phyloP scores from a whole-genome alignment of 441 rosid species.

The Corymbia citriodora region DNA sequence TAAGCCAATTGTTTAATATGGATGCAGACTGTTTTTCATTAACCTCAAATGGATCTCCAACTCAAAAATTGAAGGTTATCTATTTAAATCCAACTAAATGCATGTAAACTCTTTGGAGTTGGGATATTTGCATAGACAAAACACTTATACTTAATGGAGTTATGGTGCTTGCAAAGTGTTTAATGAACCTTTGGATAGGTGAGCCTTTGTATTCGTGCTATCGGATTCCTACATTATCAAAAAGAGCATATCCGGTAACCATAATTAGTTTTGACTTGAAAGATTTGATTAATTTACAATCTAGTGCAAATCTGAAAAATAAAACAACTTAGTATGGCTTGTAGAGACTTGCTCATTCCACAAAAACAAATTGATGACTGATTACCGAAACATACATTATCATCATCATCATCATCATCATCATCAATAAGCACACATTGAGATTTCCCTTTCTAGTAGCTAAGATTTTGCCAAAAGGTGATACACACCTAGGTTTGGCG shows the following conservation, averaged over 20 bases:
- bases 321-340: no score
- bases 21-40: background rate
- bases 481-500: no score
- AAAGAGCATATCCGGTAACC: background rate
- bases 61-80: background rate
- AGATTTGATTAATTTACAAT: background rate
- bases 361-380: fast-evolving
- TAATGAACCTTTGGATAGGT: background rate
- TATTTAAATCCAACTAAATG: background rate
- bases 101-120: background rate
- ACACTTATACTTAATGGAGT: background rate
- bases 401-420: no score
- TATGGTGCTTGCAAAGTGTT: background rate
- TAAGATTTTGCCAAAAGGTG: no score
- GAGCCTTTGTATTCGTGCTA: background rate
- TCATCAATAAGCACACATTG: no score
- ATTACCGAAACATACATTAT: no score
- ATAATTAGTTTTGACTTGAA: background rate
- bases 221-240: background rate
- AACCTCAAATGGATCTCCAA: background rate
- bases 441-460: no score
- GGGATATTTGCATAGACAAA: background rate
- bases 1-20: background rate
- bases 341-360: no score
- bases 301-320: no score